Evolutionary conservation across 371 early-diverging fungal genomes (phyloP).

Genomic region (Modicella reniformis): DNA sequence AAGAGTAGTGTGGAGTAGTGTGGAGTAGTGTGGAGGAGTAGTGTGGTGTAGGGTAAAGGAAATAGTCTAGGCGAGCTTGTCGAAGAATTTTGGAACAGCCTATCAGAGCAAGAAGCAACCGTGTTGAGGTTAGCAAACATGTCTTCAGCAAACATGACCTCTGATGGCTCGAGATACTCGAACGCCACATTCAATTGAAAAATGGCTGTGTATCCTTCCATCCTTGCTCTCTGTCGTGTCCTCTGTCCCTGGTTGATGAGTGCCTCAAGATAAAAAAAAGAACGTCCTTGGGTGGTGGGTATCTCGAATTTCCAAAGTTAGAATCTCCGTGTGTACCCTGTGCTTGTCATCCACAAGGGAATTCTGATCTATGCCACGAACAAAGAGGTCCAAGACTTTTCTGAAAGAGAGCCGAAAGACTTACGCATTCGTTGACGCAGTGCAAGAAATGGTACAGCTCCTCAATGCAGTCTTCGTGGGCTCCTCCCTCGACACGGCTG

Average conservation of each 20-base stretch:
- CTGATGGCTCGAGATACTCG: not conserved
- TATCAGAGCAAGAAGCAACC: constrained; percentile 3
- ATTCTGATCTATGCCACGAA: not conserved
- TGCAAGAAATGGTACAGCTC: constrained; percentile 59
- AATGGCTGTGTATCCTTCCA: too few relatives aligned
- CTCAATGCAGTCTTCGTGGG: constrained; percentile 56
- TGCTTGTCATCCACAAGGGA: too few relatives aligned
- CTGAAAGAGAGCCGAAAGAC: constrained; percentile 5
- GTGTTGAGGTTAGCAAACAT: not conserved
- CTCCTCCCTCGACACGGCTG: constrained; percentile 55
- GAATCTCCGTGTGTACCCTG: not conserved
- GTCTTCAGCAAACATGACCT: not conserved
- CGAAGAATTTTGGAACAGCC: constrained; percentile 49
- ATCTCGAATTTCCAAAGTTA: not conserved
- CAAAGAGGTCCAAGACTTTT: not conserved
- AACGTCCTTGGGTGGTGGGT: not conserved
- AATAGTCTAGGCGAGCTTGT: constrained; percentile 39
- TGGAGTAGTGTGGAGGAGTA: not conserved
- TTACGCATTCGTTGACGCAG: constrained; percentile 61
- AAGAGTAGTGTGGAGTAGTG: not conserved
- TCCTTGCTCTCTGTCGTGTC: not conserved
- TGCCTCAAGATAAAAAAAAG: too few relatives aligned
- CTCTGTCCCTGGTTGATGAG: not conserved
- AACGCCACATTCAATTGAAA: not conserved
- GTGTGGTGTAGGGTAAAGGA: constrained; percentile 5